Evolutionary conservation across 768 basidiomycete genomes (phyloP).

Genomic region (Amanita inopinata): DNA sequence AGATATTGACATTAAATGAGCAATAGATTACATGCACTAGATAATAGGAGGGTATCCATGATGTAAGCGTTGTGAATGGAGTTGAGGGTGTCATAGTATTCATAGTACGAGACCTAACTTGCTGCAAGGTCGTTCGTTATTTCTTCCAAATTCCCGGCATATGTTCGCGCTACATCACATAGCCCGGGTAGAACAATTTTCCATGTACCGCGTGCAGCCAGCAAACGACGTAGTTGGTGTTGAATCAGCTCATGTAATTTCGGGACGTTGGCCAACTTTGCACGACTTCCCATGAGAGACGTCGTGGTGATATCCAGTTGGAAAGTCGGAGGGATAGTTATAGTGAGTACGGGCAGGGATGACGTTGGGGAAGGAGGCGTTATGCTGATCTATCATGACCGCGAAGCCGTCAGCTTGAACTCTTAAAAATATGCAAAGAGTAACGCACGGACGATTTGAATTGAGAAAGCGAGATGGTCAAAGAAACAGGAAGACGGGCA

Average conservation of each 20-base stretch:
- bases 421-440: conserved; percentile 5
- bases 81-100: too few species aligned
- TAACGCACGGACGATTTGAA: conserved; percentile 57
- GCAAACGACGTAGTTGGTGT: conserved; percentile 63
- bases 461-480: conserved; percentile 68
- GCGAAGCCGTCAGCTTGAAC: conserved; percentile 7
- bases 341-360: conserved; percentile 48
- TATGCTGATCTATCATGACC: conserved; percentile 41
- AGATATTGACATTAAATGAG: too few species aligned
- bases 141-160: conserved; percentile 28
- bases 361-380: conserved; percentile 48
- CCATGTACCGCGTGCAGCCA: conserved; percentile 54
- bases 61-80: too few species aligned
- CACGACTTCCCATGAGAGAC: conserved; percentile 90
- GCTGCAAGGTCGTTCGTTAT: conserved; percentile 30
- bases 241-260: conserved; percentile 94
- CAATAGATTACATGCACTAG: too few species aligned
- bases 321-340: conserved; percentile 80
- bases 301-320: conserved; percentile 79
- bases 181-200: conserved; percentile 62
- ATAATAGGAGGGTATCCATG: too few species aligned
- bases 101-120: too few species aligned
- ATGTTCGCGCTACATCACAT: conserved; percentile 24
- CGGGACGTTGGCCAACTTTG: conserved; percentile 96
- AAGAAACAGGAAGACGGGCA: conserved; percentile 71